These are phyloP conservation scores for Colletotrichum phormii DNA, from an alignment of 2,329 filamentous ascomycete genomes.

Conservation along the genomic window DNA sequence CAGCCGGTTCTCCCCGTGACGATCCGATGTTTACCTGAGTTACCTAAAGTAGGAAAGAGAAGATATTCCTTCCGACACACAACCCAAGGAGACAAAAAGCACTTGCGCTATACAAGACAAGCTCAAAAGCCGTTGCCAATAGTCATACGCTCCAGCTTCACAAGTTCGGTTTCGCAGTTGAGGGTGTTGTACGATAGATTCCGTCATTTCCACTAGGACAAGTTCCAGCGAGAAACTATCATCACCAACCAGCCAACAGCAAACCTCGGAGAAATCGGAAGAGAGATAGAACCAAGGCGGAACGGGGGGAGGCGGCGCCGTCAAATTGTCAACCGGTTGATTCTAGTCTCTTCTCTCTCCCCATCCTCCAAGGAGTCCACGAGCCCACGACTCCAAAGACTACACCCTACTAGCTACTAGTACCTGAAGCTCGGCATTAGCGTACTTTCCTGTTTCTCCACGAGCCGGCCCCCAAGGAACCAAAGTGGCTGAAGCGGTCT, in stretches of 20 bases:
- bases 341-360: not conserved
- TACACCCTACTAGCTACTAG: not conserved
- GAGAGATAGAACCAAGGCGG: not conserved
- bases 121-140: not conserved
- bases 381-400: no score
- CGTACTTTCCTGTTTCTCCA: not conserved
- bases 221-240: not conserved
- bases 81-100: not conserved
- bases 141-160: not conserved
- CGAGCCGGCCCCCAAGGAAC: not conserved
- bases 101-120: not conserved
- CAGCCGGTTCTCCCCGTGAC: not conserved
- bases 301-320: no score
- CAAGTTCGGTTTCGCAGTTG: not conserved
- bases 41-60: no score
- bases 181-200: not conserved
- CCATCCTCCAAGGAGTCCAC: not conserved
- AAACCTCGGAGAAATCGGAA: not conserved
- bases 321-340: not conserved
- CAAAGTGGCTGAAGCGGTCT: not conserved
- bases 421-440: not conserved
- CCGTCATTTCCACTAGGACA: not conserved
- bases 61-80: not conserved
- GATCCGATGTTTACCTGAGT: not conserved
- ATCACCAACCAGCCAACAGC: not conserved